phyloP scores from a whole-genome alignment of 31 red algal species.

The Asparagopsis taxiformis region DNA sequence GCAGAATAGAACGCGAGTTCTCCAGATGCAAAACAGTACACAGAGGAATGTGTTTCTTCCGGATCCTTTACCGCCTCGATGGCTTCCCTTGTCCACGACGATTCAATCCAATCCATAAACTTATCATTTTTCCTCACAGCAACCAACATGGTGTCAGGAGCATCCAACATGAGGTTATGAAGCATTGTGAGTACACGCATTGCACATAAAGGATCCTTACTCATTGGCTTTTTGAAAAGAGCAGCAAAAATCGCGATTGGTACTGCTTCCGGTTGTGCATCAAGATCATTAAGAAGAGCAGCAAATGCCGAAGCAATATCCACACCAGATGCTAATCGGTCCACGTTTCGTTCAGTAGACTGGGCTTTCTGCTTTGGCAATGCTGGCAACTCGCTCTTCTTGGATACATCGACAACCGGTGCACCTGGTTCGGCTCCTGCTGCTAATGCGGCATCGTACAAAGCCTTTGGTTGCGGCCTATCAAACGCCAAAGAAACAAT shows the following conservation, averaged over 20 bases:
- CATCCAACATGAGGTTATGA: conserved; percentile 64
- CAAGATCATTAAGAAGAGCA: conserved; percentile 35
- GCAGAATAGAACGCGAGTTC: conserved; percentile 73
- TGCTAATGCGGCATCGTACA: conserved; percentile 7
- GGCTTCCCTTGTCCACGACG: conserved; percentile 62
- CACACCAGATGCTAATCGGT: conserved; percentile 22
- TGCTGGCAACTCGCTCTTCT: background rate
- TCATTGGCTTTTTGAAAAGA: conserved; percentile 57
- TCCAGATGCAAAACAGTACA: conserved; percentile 45
- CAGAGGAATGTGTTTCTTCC: conserved; percentile 16
- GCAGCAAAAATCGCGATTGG: conserved; percentile 53
- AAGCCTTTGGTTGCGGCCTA: conserved; percentile 14
- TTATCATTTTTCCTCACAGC: conserved; percentile 45
- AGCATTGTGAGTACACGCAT: conserved; percentile 41
- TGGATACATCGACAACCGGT: conserved; percentile 19
- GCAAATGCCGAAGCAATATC: conserved; percentile 37
- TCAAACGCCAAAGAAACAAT: conserved; percentile 27
- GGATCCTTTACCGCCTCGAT: conserved; percentile 4
- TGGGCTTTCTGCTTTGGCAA: conserved; percentile 10
- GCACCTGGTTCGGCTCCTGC: conserved; percentile 23
- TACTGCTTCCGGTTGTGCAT: conserved; percentile 26
- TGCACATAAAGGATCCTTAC: conserved; percentile 47
- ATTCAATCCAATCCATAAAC: conserved; percentile 65
- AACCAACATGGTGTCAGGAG: conserved; percentile 20
- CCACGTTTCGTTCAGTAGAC: conserved; percentile 39